Evolutionary conservation across 2,329 filamentous ascomycete genomes (phyloP).

Genomic region (Calonectria pseudoturangicola): DNA sequence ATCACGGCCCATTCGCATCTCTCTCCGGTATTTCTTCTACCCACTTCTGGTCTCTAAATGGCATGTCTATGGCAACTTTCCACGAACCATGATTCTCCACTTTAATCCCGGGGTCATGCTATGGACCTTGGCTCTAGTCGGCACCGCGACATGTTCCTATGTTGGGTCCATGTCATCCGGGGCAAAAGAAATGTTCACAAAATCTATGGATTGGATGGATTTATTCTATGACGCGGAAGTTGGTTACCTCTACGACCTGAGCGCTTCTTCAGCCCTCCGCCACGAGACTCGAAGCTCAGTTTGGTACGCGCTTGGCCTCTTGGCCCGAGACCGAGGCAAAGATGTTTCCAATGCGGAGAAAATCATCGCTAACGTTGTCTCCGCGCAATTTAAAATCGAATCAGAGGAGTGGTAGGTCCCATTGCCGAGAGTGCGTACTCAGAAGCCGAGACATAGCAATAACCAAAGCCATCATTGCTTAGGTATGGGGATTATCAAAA

Average conservation of each 20-base stretch:
- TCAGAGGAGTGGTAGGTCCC: slow-evolving; percentile 71
- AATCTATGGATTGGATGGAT: slow-evolving; percentile 68
- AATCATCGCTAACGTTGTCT: slow-evolving; percentile 73
- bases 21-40: background rate
- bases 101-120: background rate
- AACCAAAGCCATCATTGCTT: background rate
- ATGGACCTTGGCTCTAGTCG: background rate
- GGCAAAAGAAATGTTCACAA: slow-evolving; percentile 43
- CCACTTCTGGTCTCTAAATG: too few species aligned
- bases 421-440: accelerated
- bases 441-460: accelerated
- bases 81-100: background rate
- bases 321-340: slow-evolving; percentile 71
- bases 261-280: slow-evolving; percentile 65
- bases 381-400: slow-evolving; percentile 70
- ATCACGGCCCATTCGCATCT: background rate
- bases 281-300: slow-evolving; percentile 75
- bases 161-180: slow-evolving; percentile 35
- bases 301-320: slow-evolving; percentile 76
- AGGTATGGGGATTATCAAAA: slow-evolving; percentile 68
- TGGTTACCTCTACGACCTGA: slow-evolving; percentile 72
- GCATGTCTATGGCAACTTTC: background rate
- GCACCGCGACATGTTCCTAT: background rate
- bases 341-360: slow-evolving; percentile 71
- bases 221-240: slow-evolving; percentile 70